phyloP scores from a whole-genome alignment of 306 rosid species.

The Sophora flavescens region DNA sequence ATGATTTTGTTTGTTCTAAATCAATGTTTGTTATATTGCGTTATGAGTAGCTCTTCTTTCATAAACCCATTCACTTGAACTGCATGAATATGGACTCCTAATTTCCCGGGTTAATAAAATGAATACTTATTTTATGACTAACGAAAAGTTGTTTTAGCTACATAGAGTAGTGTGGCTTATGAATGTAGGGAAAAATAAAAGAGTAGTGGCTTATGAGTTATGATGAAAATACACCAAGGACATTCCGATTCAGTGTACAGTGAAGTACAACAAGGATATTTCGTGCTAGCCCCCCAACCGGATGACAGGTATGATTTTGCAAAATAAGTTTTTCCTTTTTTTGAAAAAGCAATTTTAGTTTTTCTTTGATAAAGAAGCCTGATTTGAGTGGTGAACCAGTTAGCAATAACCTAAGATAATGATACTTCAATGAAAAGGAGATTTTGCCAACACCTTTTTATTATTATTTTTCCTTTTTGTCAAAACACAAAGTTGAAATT shows the following conservation, averaged over 20 bases:
- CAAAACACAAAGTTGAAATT: conserved; percentile 1
- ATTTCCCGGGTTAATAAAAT: no score
- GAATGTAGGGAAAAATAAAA: no score
- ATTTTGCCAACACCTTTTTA: conserved; percentile 8
- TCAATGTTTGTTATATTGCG: no score
- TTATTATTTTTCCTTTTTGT: background rate
- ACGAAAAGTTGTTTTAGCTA: no score
- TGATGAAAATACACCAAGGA: no score
- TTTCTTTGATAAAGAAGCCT: no score
- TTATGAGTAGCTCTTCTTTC: no score
- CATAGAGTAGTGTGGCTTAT: background rate
- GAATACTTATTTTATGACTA: no score
- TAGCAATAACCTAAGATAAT: background rate
- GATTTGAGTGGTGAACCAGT: background rate
- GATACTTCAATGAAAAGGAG: conserved; percentile 40
- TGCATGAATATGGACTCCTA: no score
- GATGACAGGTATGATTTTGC: background rate
- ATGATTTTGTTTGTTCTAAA: no score
- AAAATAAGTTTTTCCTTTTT: background rate
- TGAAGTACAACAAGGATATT: no score
- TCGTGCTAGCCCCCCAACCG: background rate
- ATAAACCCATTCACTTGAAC: background rate
- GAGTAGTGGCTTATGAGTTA: no score
- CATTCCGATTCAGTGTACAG: background rate
- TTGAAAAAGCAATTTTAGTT: background rate